These are phyloP conservation scores for Nemania abortiva DNA, from an alignment of 2,329 filamentous ascomycete species.

Conservation along the genomic window DNA sequence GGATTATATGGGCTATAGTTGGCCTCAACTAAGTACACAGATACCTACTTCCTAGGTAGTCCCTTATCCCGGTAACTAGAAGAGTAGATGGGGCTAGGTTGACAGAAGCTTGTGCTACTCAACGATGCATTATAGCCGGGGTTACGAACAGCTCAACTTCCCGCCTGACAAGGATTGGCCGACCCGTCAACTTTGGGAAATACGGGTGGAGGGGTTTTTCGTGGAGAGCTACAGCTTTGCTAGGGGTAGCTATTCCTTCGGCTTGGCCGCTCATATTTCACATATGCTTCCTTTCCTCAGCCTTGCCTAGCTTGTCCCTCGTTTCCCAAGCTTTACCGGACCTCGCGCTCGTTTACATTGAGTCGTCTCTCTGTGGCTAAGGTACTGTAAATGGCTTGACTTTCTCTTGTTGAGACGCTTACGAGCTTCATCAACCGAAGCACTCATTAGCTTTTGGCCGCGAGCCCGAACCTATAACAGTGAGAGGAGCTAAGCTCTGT, in stretches of 20 bases:
- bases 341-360: conserved; percentile 29
- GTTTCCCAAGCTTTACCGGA: conserved; percentile 16
- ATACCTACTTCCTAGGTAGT: conserved; percentile 5
- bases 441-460: conserved; percentile 6
- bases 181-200: conserved; percentile 42
- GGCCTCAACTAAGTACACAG: conserved; percentile 7
- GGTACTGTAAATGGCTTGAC: conserved; percentile 23
- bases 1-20: background rate
- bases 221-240: conserved; percentile 36
- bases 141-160: conserved; percentile 40
- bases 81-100: conserved; percentile 38
- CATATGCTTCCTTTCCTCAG: conserved; percentile 33
- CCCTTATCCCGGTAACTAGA: conserved; percentile 28
- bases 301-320: conserved; percentile 33
- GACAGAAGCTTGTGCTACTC: conserved; percentile 38
- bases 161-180: conserved; percentile 43
- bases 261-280: conserved; percentile 28
- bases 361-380: conserved; percentile 15
- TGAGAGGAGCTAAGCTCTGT: background rate
- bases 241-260: conserved; percentile 29
- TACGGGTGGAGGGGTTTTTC: conserved; percentile 42
- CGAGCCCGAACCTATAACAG: conserved; percentile 5
- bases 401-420: conserved; percentile 23
- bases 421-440: conserved; percentile 6
- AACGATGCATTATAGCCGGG: conserved; percentile 40